Evolutionary conservation across 768 basidiomycete species (phyloP), one percentile per base, ranked within the genome.

Genomic region (Leccinum fibrillosum): DNA sequence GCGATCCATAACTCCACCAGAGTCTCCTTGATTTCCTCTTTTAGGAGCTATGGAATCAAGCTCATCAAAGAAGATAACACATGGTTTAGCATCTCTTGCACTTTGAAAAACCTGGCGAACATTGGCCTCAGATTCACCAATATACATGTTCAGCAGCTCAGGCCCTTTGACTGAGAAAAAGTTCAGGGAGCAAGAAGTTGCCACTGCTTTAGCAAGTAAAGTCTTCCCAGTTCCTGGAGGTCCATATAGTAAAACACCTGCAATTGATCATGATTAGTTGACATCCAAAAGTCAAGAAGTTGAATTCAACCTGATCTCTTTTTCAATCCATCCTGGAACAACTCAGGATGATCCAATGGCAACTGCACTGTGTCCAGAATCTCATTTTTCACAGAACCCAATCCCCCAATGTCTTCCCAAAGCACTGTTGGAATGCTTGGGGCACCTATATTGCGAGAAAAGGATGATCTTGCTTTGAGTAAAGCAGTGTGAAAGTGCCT

Each of bases 81-180:
- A 98, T 8, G 95, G 95, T 54, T 85, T 86, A 2, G 95, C 95
- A 75, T 95, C 94, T 53, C 92, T 77, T 26, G 95, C 95, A 12
- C 86, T 84, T 69, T 95, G 92, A 72, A 98, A 98, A 1, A 98
- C 86, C 15, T 88, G 80, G 13, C 97, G 84, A 42, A 99, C 95
- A 73, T 98, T 99, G 60, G 98, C 97, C 73, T 98, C 95, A 11
- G 93, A 95, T 74, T 97, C 95, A 58, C 95, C 95, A 65, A 98
- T 96, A 74, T 96, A 98, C 95, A 98, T 98, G 74, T 96, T 96
- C 52, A 97, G 82, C 37, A 98, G 75, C 67, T 98, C 95, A 3
- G 95, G 95, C 0, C 95, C 95, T 71, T 98, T 97, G 66, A 97
- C 86, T n/a, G 93, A 95, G 75, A 98, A 89, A 74, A 98, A 97